Evolutionary conservation across 345 rosid species (phyloP), one percentile per base, ranked within the genome.

Genomic region (Chamaenerion angustifolium): DNA sequence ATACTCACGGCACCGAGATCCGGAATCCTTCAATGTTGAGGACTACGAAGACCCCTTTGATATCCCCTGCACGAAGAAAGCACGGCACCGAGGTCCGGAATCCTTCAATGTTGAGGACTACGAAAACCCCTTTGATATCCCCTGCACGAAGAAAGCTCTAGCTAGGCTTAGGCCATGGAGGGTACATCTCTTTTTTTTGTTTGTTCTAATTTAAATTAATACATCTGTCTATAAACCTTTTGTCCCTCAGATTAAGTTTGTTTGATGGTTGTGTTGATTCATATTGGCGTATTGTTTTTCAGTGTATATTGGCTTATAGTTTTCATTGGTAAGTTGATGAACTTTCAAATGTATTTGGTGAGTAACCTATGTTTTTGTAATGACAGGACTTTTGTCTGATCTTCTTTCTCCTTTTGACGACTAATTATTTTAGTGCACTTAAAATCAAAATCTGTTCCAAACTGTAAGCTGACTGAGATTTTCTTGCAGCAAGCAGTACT

Each of bases 401-500:
- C n/a, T n/a, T 31, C 37, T 31, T 31, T 31, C 37, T 31, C 6
- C 37, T 31, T 8, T 31, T 31, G 37, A 31, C 6, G 10, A 31
- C 10, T 5, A 31, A 31, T 31, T 7, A 31, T 31, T 31, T 5
- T 31, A 31, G 37, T 31, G 12, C 43, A 31, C n/a, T n/a, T 27
- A 16, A 45, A 6, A 37, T 42, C 49, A 42, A 16, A 46, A 45
- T 40, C 17, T 56, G 6, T n/a, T 35, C 40, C 23, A 46, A 42
- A 35, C 23, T 48, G 37, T 31, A n/a, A n/a, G n/a, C n/a, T n/a
- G n/a, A n/a, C n/a, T 59, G 40, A 40, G 40, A 13, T 57, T 40
- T 46, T 31, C 17, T 53, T 67, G 68, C 65, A 92, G 99, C 99
- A 76, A 88, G 99, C 99, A 9, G 94, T 94, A 3, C 83, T 92